Evolutionary conservation across 345 rosid species (phyloP), one percentile per base, ranked within the genome.

Genomic region (Acer campestre): DNA sequence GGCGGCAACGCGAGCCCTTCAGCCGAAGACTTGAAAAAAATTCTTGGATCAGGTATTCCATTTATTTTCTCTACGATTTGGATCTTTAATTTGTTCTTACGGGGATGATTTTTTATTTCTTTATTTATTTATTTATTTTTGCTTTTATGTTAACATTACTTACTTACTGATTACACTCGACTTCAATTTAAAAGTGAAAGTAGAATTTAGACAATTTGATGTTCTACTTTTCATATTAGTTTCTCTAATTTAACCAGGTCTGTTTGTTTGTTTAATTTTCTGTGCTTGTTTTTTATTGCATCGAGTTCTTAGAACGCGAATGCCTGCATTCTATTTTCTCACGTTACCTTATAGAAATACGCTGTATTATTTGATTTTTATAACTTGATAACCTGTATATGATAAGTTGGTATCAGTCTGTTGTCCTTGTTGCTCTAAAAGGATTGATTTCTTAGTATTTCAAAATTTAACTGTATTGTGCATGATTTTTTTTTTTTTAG

Each of bases 1-100:
- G 88, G 98, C 42, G 96, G 98, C 18, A 93, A 91, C 82, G 14
- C 83, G 67, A 6, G 7, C 68, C 98, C 98, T 16, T 63, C 93
- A 0, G 85, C 87, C 51, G 75, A 14, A 16, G 91, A 93, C 61
- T 75, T 93, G 84, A 91, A 90, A 64, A 3, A 16, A 1, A 89
- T 93, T 61, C 96, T 91, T 17, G 93, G 86, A 82, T 86, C 96
- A 78, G 96, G 98, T 93, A 38, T 68, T 10, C 17, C 40, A 1
- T 14, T 20, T 12, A 2, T 35, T 20, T 6, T 18, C 29, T 17
- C 1, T 18, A 16, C 23, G 10, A 46, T 11, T 17, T 59, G 3
- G 17, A 59, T 46, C 6, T 18, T 42, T 66, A 8, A n/a, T 7
- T 68, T 10, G 1, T 70, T 0, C 48, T 23, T 20, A 14, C 7